Percentiles rank a stretch among this genome's conserved stretches.
phyloP scores from a whole-genome alignment of 441 rosid genomes.

The Adansonia rubrostipa region DNA sequence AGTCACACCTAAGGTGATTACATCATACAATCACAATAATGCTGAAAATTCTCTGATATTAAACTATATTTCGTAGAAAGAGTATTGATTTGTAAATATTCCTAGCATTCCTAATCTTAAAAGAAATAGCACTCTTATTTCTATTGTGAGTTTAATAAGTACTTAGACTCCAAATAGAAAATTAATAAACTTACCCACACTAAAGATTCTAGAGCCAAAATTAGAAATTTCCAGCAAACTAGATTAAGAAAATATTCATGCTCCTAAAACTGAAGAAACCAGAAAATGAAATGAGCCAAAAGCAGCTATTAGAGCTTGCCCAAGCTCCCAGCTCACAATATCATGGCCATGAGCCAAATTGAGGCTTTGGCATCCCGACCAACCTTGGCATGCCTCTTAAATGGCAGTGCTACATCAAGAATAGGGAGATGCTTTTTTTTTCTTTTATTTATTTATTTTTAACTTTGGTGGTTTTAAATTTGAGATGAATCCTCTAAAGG shows the following conservation, averaged over 20 bases:
- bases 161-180: slow-evolving; percentile 14
- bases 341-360: neutral
- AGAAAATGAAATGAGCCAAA: slow-evolving; percentile 4
- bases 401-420: neutral
- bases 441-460: neutral
- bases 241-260: neutral
- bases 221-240: slow-evolving; percentile 2
- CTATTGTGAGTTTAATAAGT: neutral
- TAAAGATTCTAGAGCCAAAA: neutral
- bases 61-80: too few relatives aligned
- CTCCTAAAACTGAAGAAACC: neutral
- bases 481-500: neutral
- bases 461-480: neutral
- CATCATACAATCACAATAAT: neutral
- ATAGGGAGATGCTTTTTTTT: neutral
- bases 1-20: neutral
- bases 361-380: neutral
- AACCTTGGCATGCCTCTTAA: neutral
- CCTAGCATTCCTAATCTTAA: neutral
- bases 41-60: neutral
- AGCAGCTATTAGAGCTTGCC: neutral
- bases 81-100: neutral
- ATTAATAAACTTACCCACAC: slow-evolving; percentile 5
- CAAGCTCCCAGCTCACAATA: neutral
- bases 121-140: neutral